Base-by-base conservation (phyloP, 2,329 filamentous ascomycete species). In the Aspergillus texensis region DNA sequence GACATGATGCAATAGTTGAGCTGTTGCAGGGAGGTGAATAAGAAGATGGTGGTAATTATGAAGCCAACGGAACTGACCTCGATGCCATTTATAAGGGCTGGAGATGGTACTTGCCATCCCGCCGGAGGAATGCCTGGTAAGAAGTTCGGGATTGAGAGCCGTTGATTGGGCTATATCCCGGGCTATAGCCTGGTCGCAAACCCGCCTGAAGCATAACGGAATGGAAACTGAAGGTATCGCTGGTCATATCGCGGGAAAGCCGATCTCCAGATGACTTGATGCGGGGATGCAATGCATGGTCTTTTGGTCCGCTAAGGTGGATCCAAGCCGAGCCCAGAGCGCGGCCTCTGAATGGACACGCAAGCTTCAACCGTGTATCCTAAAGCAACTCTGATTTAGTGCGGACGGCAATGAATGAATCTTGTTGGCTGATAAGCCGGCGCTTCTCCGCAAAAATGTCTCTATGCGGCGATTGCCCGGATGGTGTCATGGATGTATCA, bases 141-240 rank as follows among this genome's bases (percentile, higher is more conserved):
- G 48, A 9, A 19, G 24, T 16, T 30, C 48, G 48, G 48, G 48
- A 28, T 52, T 52, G 48, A 24, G 6, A 30, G 12, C 14, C 34
- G 14, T n/a, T 34, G 9, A 67, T 68, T 68, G 66, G 68, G 48
- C 54, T 58, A 63, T 62, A 67, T 55, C 60, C 68, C 68, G 68
- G 43, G 9, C n/a, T 11, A 24, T 46, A 16, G n/a, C 11, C 12
- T 11, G 43, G 14, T 56, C 39, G 26, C 14, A 26, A 26, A n/a
- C 12, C 14, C 6, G 34, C 14, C 34, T 39, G 12, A 39, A 39
- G 34, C 14, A 16, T 39, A 9, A 16, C 14, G 6, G 14, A 16
- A 16, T 39, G 14, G 34, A 16, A 16, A 39, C 3, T 16, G 14
- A 39, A 39, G 14, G 14, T 39, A 39, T 16, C 6, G 14, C 14